Base-by-base conservation (phyloP, 352 stramenopile genomes). In the Pythium biforme region DNA sequence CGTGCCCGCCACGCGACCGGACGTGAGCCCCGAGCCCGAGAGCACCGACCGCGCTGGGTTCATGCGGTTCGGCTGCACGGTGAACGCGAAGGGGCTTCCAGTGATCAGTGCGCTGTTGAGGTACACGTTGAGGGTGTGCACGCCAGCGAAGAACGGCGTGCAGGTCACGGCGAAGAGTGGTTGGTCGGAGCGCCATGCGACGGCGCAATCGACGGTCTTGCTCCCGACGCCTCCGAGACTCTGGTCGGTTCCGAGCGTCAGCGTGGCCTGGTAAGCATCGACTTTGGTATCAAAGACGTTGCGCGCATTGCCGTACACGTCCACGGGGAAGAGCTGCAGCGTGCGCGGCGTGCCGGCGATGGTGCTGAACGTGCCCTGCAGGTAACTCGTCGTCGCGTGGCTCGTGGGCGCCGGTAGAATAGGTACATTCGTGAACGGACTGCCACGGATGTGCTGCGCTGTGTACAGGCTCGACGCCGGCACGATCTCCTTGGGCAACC, bases 191-290 rank as follows among this genome's bases (percentile, higher is more conserved):
- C 37, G 14, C 64, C 58, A 64, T 11, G 29, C 22, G 10, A 72
- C 19, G 9, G 22, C 40, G 43, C 64, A 72, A 11, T 53, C 59
- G 15, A 72, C 64, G 3, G 55, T 67, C 56, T 70, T 74, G 48
- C 70, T 85, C 1, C 78, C 78, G 0, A 76, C 37, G 17, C 78
- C 81, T 7, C 78, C 76, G 33, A 84, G 57, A 29, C 81, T 90
- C 49, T 72, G 61, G 46, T 90, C 81, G 0, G 61, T 75, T 29
- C 49, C 29, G 7, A 86, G 59, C 10, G 66, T 74, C 20, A 89
- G 40, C 4, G 27, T 61, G 23, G 69, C 77, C 26, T 74, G 71
- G 56, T 86, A 75, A 1, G 49, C 45, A 41, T 88, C 70, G 4
- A 67, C 23, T n/a, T 47, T 69, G 0, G 46, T 39, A 23, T 77